Conservation (phyloP, 192 early-diverging fungal species). For the Gigaspora rosea region DNA sequence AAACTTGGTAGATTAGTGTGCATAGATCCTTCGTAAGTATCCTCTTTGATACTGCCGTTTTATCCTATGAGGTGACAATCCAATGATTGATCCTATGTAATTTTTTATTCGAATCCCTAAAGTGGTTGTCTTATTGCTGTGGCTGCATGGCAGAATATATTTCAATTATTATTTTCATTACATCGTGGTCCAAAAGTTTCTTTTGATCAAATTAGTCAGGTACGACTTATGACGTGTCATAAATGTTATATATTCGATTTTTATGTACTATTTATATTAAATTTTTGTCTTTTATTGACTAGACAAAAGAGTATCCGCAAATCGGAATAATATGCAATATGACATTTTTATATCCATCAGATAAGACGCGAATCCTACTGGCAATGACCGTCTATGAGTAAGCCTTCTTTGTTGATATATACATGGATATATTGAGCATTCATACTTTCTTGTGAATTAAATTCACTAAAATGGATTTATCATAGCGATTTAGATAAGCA, state of each 20-base stretch:
- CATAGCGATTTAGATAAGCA: conserved; percentile 1
- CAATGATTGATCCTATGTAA: not conserved
- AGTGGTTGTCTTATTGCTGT: conserved; percentile 14
- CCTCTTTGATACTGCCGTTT: not conserved
- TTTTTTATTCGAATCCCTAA: not conserved
- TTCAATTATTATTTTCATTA: too few relatives aligned
- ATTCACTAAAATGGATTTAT: too few relatives aligned
- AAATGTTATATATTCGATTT: too few relatives aligned
- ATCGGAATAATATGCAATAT: conserved; percentile 7
- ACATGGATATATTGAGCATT: not conserved
- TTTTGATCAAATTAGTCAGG: conserved; percentile 15
- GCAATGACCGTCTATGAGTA: conserved; percentile 6
- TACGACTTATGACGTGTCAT: not conserved
- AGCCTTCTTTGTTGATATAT: not conserved
- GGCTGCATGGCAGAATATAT: conserved; percentile 25
- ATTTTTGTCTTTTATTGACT: not conserved
- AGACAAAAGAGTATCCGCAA: conserved; percentile 12
- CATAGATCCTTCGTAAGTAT: conserved; percentile 17
- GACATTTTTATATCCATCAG: conserved; percentile 21
- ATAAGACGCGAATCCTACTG: not conserved
- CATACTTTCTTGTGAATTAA: too few relatives aligned
- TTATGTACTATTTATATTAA: not conserved
- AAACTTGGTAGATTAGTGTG: not conserved
- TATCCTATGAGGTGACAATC: not conserved
- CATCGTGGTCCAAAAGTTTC: not conserved